A percentile compares a stretch with the other conserved stretches of the same genome.
Evolutionary conservation across 805 yeast genomes (phyloP).

Genomic region (Candida morakotiae): DNA sequence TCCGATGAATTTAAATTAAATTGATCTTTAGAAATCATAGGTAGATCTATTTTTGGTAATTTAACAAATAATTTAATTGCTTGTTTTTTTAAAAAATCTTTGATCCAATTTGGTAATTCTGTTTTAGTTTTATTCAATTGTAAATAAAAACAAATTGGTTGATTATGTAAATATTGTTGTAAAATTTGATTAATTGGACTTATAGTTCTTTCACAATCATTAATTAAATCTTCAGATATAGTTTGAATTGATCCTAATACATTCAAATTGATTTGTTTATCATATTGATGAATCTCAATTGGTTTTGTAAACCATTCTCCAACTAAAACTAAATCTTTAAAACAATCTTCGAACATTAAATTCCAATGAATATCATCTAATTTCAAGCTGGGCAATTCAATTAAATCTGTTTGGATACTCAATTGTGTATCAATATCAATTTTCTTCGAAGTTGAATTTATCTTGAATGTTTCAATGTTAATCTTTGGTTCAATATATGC

Average conservation of each 20-base stretch:
- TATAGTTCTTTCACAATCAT: slow-evolving; percentile 16
- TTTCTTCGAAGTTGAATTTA: slow-evolving; percentile 7
- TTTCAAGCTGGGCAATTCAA: slow-evolving; percentile 10
- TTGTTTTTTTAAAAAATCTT: slow-evolving; percentile 13
- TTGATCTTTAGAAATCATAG: neutral
- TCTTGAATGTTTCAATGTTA: slow-evolving; percentile 11
- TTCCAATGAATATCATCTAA: slow-evolving; percentile 24
- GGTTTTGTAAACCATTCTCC: slow-evolving; percentile 21
- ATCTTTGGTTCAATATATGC: slow-evolving; percentile 13
- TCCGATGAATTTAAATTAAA: slow-evolving; percentile 1
- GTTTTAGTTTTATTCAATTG: slow-evolving; percentile 11
- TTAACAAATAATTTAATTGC: slow-evolving; percentile 11
- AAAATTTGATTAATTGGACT: slow-evolving; percentile 17
- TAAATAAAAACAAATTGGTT: slow-evolving; percentile 13
- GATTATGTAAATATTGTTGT: slow-evolving; percentile 15
- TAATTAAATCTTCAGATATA: slow-evolving; percentile 16
- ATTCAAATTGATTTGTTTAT: slow-evolving; percentile 11
- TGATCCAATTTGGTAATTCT: slow-evolving; percentile 23
- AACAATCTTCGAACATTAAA: slow-evolving; percentile 23
- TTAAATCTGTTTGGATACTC: neutral
- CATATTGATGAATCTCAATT: slow-evolving; percentile 13
- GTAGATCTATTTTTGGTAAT: slow-evolving; percentile 11
- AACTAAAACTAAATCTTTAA: slow-evolving; percentile 13
- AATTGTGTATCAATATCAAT: slow-evolving; percentile 3
- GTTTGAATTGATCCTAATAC: slow-evolving; percentile 17